phyloP scores from a whole-genome alignment of 495 filamentous ascomycete species.

The Aspergillus cavernicola region DNA sequence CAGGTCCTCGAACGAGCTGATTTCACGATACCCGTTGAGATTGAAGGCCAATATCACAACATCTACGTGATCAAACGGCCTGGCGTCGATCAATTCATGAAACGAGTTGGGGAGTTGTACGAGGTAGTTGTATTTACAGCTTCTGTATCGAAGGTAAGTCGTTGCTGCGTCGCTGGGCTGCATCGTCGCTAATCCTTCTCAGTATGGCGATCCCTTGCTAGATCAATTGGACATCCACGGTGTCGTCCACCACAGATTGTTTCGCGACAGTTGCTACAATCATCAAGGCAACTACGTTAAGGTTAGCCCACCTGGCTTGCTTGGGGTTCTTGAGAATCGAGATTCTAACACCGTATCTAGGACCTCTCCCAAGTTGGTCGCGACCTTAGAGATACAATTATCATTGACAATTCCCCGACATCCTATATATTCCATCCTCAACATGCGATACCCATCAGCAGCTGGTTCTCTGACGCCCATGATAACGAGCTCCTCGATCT shows the following conservation, averaged over 20 bases:
- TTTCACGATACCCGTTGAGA: slow-evolving; percentile 98
- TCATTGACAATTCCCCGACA: slow-evolving; percentile 99
- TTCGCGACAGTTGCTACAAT: slow-evolving; percentile 98
- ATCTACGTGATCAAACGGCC: slow-evolving; percentile 99
- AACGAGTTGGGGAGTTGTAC: slow-evolving; percentile 94
- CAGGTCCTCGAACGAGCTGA: slow-evolving; percentile 97
- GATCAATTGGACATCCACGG: slow-evolving; percentile 97
- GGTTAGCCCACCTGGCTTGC: slow-evolving; percentile 33
- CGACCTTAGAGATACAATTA: slow-evolving; percentile 95
- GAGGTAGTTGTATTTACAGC: slow-evolving; percentile 99
- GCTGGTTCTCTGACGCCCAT: slow-evolving; percentile 99
- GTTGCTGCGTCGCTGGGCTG: background rate
- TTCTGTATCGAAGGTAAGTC: slow-evolving; percentile 90
- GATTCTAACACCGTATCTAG: slow-evolving; percentile 28
- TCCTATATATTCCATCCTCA: slow-evolving; percentile 99
- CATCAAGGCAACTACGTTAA: slow-evolving; percentile 99
- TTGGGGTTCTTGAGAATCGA: background rate
- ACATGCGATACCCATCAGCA: slow-evolving; percentile 98
- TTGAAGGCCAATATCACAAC: slow-evolving; percentile 98
- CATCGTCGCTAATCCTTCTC: slow-evolving; percentile 10
- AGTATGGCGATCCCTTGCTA: slow-evolving; percentile 95
- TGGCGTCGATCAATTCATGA: slow-evolving; percentile 98
- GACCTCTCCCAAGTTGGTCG: slow-evolving; percentile 96
- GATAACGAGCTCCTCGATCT: slow-evolving; percentile 98
- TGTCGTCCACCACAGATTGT: slow-evolving; percentile 93